Base-by-base conservation (phyloP, 192 early-diverging fungal genomes). In the Gryganskiella cystojenkinii region DNA sequence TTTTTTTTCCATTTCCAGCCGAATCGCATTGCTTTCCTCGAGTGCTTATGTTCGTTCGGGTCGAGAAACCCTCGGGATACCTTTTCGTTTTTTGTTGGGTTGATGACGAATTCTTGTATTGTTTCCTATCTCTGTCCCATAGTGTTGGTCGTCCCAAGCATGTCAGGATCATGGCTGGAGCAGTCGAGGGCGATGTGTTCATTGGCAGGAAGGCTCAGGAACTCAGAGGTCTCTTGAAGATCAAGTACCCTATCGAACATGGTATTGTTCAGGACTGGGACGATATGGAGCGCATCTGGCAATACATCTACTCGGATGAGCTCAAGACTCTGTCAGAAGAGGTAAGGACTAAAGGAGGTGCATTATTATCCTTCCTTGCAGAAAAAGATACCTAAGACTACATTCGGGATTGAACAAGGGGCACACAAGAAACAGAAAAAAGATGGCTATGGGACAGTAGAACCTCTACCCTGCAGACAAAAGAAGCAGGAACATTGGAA, bases 231-330 rank as follows among this genome's bases (percentile, higher is more conserved):
- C 82, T 99, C 37, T 85, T 99, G 49, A 90, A 90, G 64, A 92
- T 99, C 75, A 93, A 87, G 80, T 98, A 99, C 62, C 98, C 98
- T 31, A 92, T 99, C 79, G 93, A 98, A 82, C 96, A 99, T 70
- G 98, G 98, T 24, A 89, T 99, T 64, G 95, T 99, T 20, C 95
- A 91, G 27, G 93, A 98, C 84, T 99, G 98, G 98, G 92, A 92
- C 56, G 98, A 99, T 79, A 98, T 99, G 97, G 98, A 99, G 82
- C 85, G 89, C 61, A 97, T 99, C 57, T 99, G 98, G 98, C 90
- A 95, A 68, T 92, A 96, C 74, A 91, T 99, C 47, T 99, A 99
- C 82, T 90, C 89, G 51, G 96, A 99, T 62, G 98, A 99, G 82
- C 90, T 99, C 22, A 96, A 98, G 81, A 97, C 91, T 2, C 80